phyloP scores from a whole-genome alignment of 345 rosid genomes.

The Raphanus raphanistrum region DNA sequence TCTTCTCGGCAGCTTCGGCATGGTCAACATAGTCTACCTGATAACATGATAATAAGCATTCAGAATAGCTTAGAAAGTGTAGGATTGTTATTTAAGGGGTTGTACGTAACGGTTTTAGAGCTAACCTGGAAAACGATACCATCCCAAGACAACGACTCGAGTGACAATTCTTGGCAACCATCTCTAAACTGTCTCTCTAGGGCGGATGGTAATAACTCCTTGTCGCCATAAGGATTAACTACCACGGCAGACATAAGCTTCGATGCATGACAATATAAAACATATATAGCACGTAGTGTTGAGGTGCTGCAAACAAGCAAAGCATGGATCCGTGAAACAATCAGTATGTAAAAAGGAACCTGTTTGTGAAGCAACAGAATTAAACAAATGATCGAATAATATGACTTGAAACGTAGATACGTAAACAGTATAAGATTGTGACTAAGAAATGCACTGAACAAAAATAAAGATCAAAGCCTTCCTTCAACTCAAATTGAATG shows the following conservation, averaged over 20 bases:
- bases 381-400: conserved; percentile 8
- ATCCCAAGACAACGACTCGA: conserved; percentile 49
- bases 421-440: conserved; percentile 3
- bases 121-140: conserved; percentile 62
- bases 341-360: not conserved
- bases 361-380: conserved; percentile 7
- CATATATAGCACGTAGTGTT: conserved; percentile 73
- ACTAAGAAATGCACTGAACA: conserved; percentile 7
- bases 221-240: conserved; percentile 66
- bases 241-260: conserved; percentile 59
- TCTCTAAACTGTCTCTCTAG: conserved; percentile 86
- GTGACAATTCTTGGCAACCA: conserved; percentile 70
- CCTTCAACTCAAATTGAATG: conserved; percentile 15
- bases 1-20: conserved; percentile 70
- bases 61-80: conserved; percentile 15
- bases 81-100: conserved; percentile 21
- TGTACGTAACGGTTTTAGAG: conserved; percentile 13
- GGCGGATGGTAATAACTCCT: conserved; percentile 63
- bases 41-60: conserved; percentile 42
- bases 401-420: not conserved
- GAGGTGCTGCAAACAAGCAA: conserved; percentile 55
- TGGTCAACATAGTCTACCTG: conserved; percentile 83
- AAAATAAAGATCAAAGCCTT: not conserved
- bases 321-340: conserved; percentile 9
- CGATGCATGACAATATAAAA: conserved; percentile 59